A percentile compares a stretch with the other conserved stretches of the same genome.
These are phyloP conservation scores for Podaxis pistillaris DNA, from an alignment of 768 basidiomycete species.

Conservation along the genomic window DNA sequence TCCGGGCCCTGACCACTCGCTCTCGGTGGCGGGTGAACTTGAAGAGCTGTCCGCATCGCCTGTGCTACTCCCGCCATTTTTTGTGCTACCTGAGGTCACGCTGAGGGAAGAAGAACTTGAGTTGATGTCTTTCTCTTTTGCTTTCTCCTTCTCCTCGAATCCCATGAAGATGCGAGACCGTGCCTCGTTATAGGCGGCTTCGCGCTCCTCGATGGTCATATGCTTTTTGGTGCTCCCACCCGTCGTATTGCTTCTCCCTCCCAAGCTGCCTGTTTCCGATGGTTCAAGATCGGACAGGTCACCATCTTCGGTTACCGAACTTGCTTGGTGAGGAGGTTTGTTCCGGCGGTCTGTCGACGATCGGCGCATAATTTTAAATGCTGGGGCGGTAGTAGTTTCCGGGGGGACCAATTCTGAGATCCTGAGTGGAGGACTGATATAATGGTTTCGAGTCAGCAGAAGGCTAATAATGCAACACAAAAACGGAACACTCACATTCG, in stretches of 20 bases:
- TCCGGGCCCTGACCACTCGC: conserved; percentile 72
- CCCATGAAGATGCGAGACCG: conserved; percentile 84
- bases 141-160: conserved; percentile 73
- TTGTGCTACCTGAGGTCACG: conserved; percentile 60
- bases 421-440: conserved; percentile 61
- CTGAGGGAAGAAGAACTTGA: conserved; percentile 76
- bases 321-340: conserved; percentile 66
- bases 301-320: conserved; percentile 71
- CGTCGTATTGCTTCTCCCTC: conserved; percentile 64
- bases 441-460: conserved; percentile 17
- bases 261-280: conserved; percentile 76
- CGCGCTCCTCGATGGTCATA: conserved; percentile 81
- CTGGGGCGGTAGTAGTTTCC: conserved; percentile 66
- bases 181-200: conserved; percentile 87
- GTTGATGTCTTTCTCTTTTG: conserved; percentile 70
- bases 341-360: conserved; percentile 49
- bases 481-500: conserved; percentile 58
- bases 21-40: conserved; percentile 76
- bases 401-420: conserved; percentile 77
- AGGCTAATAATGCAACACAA: conserved; percentile 13
- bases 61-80: conserved; percentile 44
- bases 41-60: conserved; percentile 68
- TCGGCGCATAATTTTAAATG: conserved; percentile 88
- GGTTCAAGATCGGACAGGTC: conserved; percentile 79
- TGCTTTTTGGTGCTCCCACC: conserved; percentile 64